Evolutionary conservation across 306 rosid species (phyloP).

Genomic region (Trichosanthes cucumerina): DNA sequence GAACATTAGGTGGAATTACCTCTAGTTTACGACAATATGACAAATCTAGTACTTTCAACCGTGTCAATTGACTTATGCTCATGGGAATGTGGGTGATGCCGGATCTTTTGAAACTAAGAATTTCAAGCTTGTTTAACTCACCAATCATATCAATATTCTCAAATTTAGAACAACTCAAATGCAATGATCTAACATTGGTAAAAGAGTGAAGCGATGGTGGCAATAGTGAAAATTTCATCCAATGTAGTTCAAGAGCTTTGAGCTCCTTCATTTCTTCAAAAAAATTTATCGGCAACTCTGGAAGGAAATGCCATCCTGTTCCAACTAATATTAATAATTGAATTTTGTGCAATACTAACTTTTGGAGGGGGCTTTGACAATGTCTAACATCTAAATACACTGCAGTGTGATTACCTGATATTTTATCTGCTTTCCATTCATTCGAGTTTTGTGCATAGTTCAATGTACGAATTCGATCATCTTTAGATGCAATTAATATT

Average conservation of each 20-base stretch:
- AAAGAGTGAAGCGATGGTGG: neutral
- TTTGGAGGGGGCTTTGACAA: neutral
- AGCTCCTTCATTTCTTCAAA: neutral
- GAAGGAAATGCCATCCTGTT: no score
- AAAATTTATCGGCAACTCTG: no score
- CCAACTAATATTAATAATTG: no score
- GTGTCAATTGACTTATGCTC: neutral
- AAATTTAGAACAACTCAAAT: neutral
- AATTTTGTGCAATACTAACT: neutral
- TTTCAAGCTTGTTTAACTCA: conserved; percentile 7
- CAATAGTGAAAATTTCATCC: no score
- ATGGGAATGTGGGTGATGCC: neutral
- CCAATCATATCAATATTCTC: conserved; percentile 6
- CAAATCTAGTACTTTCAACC: conserved; percentile 7
- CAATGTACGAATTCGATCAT: neutral
- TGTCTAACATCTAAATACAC: neutral
- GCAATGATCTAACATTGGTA: neutral
- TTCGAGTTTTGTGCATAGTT: neutral
- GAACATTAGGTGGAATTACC: neutral
- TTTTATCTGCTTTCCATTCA: neutral
- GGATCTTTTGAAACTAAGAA: neutral
- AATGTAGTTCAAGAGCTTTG: neutral
- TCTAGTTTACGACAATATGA: neutral
- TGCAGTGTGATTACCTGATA: neutral
- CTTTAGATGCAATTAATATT: neutral